These are phyloP conservation scores for Scedosporium apiospermum DNA, from an alignment of 2,329 filamentous ascomycete genomes.

Conservation along the genomic window DNA sequence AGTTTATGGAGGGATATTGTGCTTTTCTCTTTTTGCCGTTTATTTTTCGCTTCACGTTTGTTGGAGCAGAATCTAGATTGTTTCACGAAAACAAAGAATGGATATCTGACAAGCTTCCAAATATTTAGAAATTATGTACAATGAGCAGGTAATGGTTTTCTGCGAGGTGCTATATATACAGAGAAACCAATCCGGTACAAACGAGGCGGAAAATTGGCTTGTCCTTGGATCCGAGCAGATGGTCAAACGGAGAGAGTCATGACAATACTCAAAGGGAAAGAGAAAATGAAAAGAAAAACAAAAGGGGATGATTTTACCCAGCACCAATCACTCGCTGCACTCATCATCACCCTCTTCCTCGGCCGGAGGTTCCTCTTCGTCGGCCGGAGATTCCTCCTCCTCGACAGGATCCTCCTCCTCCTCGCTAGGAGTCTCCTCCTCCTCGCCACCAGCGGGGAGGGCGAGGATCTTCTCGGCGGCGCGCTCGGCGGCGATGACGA, in stretches of 20 bases:
- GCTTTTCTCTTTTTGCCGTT: background rate
- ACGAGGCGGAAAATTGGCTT: background rate
- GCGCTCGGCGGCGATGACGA: conserved; percentile 55
- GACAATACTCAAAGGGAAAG: background rate
- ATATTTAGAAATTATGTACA: conserved; percentile 1
- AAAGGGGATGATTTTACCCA: background rate
- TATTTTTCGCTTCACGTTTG: background rate
- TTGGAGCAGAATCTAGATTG: background rate
- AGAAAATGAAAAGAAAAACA: background rate
- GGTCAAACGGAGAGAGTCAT: background rate
- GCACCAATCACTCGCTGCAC: too few species aligned
- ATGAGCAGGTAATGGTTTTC: background rate
- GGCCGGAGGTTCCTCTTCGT: background rate
- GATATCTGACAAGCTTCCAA: background rate
- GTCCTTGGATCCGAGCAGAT: background rate
- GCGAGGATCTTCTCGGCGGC: conserved; percentile 30
- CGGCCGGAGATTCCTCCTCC: background rate
- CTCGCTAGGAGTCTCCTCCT: background rate
- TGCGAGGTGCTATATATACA: conserved; percentile 1
- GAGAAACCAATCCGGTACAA: conserved; percentile 1
- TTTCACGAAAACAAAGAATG: background rate
- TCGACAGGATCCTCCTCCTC: background rate
- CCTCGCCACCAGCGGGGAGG: conserved; percentile 1
- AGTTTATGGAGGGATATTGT: background rate
- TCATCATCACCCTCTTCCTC: background rate